phyloP scores from a whole-genome alignment of 768 basidiomycete species.

The Boletus fagicola region DNA sequence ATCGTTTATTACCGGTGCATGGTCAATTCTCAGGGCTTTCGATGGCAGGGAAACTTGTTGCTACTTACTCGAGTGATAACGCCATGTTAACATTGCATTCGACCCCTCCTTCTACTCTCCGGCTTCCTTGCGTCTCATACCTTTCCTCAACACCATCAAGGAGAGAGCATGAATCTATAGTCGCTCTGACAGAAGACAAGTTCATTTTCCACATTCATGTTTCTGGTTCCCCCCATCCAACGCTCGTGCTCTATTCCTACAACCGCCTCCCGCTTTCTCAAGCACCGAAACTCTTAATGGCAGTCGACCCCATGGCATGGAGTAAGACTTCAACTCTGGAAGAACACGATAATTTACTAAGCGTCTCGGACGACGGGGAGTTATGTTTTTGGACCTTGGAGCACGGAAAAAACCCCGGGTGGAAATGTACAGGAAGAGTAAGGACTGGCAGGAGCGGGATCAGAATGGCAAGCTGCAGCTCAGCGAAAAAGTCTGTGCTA shows the following conservation, averaged over 20 bases:
- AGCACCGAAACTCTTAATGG: slow-evolving; percentile 55
- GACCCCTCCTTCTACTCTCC: slow-evolving; percentile 39
- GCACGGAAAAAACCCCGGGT: slow-evolving; percentile 35
- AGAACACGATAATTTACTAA: slow-evolving; percentile 73
- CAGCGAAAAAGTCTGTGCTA: slow-evolving; percentile 87
- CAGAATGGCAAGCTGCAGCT: slow-evolving; percentile 78
- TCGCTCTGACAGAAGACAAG: slow-evolving; percentile 63
- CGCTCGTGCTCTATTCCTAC: slow-evolving; percentile 47
- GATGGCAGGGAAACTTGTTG: slow-evolving; percentile 49
- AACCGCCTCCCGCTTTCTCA: slow-evolving; percentile 51
- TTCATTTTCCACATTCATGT: slow-evolving; percentile 58
- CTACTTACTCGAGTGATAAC: slow-evolving; percentile 54
- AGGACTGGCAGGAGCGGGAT: slow-evolving; percentile 67
- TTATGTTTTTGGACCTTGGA: slow-evolving; percentile 86
- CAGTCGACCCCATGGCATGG: slow-evolving; percentile 91
- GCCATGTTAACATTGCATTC: slow-evolving; percentile 54
- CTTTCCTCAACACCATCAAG: slow-evolving; percentile 67
- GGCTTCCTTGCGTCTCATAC: slow-evolving; percentile 52
- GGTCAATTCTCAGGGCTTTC: slow-evolving; percentile 8
- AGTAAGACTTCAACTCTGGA: slow-evolving; percentile 45
- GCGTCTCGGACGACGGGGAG: slow-evolving; percentile 72
- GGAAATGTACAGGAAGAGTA: slow-evolving; percentile 73
- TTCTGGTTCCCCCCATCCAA: slow-evolving; percentile 32
- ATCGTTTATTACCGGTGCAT: neutral
- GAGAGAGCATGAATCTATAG: slow-evolving; percentile 51